Base-by-base conservation (phyloP, 495 filamentous ascomycete species). In the Talaromyces ruber region DNA sequence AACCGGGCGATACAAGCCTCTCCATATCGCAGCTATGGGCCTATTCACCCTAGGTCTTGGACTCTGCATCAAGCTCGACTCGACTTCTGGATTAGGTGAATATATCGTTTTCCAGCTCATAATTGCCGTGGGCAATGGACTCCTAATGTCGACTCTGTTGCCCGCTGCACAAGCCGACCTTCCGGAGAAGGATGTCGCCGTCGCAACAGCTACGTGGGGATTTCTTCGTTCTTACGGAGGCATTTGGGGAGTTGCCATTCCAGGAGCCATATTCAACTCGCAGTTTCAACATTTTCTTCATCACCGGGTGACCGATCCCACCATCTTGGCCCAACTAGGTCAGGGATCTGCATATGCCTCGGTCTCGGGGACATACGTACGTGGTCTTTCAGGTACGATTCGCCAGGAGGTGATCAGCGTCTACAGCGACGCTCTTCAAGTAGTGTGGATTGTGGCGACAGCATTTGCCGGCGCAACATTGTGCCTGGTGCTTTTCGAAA, bases 241-340 rank as follows among this genome's bases (percentile, higher is more conserved):
- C 45, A 73, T 84, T 14, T 84, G 81, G 81, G 81, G 80, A 8
- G 73, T 82, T 0, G 67, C 81, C 0, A 72, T 85, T 54, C 77
- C 83, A 4, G 70, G 71, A 0, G 74, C 76, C 12, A 68, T 84
- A 9, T 85, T 86, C 67, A 83, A 59, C 54, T n/a, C n/a, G n/a
- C n/a, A n/a, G n/a, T n/a, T n/a, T n/a, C n/a, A n/a, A n/a, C n/a
- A n/a, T n/a, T n/a, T n/a, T n/a, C n/a, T n/a, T n/a, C n/a, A n/a
- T n/a, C n/a, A n/a, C n/a, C n/a, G n/a, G n/a, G n/a, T n/a, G n/a
- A n/a, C n/a, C n/a, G n/a, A n/a, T n/a, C n/a, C n/a, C n/a, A n/a
- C n/a, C n/a, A n/a, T n/a, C n/a, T n/a, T n/a, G n/a, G n/a, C n/a
- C n/a, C n/a, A n/a, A n/a, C n/a, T n/a, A n/a, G n/a, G n/a, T n/a